These are phyloP conservation scores for Schizonepeta tenuifolia DNA, from an alignment of 257 asterid genomes.

Conservation along the genomic window DNA sequence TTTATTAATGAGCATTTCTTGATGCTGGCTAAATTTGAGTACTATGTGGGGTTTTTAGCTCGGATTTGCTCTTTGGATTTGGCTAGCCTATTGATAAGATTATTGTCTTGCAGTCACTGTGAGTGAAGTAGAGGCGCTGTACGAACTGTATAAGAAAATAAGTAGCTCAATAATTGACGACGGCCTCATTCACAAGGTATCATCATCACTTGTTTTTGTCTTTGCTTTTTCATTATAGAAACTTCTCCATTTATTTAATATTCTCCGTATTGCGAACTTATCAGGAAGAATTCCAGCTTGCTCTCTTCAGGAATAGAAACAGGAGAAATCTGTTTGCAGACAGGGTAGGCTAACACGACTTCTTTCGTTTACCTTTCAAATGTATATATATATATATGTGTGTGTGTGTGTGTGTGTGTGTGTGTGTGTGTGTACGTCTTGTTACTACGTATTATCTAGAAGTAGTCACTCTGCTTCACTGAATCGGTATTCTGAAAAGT, in stretches of 20 bases:
- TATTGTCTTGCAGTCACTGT: constrained; percentile 66
- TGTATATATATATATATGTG: not conserved
- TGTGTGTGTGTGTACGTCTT: too few species aligned
- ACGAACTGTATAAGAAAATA: constrained; percentile 74
- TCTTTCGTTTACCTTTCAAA: not conserved
- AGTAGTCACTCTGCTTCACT: not conserved
- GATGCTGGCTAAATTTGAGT: not conserved
- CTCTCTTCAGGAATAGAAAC: constrained; percentile 78
- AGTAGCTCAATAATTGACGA: constrained; percentile 80
- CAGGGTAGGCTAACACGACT: constrained; percentile 51
- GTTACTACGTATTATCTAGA: not conserved
- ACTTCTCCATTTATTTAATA: not conserved
- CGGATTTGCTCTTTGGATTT: not conserved
- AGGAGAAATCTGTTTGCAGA: constrained; percentile 79
- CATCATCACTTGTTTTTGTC: not conserved
- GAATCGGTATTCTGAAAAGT: constrained; percentile 16
- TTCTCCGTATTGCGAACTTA: constrained; percentile 31
- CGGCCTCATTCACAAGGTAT: constrained; percentile 93
- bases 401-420: too few species aligned
- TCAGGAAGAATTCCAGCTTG: constrained; percentile 96
- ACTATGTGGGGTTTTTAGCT: not conserved
- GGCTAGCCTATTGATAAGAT: constrained; percentile 15
- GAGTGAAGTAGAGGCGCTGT: constrained; percentile 87
- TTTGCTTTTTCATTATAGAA: not conserved
- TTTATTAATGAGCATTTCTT: not conserved